Evolutionary conservation across 2,329 filamentous ascomycete genomes (phyloP).

Genomic region (Talaromyces sp.): DNA sequence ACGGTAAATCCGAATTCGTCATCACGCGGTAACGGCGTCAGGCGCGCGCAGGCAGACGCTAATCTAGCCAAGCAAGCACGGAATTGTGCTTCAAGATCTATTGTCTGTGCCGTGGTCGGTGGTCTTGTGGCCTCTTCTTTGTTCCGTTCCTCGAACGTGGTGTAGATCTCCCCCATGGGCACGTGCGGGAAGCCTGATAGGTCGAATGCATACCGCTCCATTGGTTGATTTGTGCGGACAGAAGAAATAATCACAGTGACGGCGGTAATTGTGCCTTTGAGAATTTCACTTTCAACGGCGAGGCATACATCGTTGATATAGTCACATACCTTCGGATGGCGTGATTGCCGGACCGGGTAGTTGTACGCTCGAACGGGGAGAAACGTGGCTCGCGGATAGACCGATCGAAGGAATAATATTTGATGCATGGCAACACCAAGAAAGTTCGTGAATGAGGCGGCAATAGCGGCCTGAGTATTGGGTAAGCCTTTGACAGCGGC

Average conservation of each 20-base stretch:
- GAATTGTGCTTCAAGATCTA: constrained; percentile 49
- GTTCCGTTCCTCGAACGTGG: constrained; percentile 46
- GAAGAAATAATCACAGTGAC: constrained; percentile 57
- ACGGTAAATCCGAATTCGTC: constrained; percentile 50
- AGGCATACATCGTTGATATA: constrained; percentile 81
- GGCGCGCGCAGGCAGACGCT: constrained; percentile 41
- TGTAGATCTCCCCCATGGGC: constrained; percentile 46
- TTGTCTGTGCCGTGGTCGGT: constrained; percentile 29
- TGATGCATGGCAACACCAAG: constrained; percentile 80
- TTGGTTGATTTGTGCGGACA: constrained; percentile 48
- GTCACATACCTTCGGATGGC: constrained; percentile 78
- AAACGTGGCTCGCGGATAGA: constrained; percentile 78
- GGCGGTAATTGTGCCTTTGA: constrained; percentile 54
- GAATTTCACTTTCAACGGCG: constrained; percentile 67
- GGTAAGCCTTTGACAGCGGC: constrained; percentile 40
- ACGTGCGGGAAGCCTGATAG: constrained; percentile 55
- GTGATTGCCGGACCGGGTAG: constrained; percentile 76
- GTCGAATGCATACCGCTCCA: constrained; percentile 61
- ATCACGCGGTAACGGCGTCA: constrained; percentile 43
- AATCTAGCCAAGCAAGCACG: constrained; percentile 46
- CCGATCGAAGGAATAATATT: constrained; percentile 73
- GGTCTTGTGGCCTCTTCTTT: constrained; percentile 32
- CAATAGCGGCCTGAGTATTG: constrained; percentile 56
- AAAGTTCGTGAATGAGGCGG: constrained; percentile 72
- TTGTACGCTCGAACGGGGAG: constrained; percentile 77